Evolutionary conservation across 2,329 filamentous ascomycete genomes (phyloP), one percentile per base, ranked within the genome.

Genomic region (Colletotrichum lini): DNA sequence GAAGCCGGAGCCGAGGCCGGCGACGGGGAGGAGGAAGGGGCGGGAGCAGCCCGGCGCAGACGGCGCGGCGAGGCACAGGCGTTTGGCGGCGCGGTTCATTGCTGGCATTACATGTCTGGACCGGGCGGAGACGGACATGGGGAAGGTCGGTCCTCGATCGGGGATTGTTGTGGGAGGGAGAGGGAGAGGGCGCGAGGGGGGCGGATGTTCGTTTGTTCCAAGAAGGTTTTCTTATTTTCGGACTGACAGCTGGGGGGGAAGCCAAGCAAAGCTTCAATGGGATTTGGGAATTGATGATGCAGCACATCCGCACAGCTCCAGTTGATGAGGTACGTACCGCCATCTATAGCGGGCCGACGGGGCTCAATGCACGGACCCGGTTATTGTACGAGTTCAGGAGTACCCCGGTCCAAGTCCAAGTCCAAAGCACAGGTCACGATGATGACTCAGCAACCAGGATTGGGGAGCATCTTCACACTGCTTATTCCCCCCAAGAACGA

Each of bases 11-110:
- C 30, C 30, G 30, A 35, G 30, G 30, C 30, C 30, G 35, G 54
- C 10, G 23, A 50, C 50, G 50, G 40, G 35, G 49, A 67, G 35
- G 38, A 66, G 23, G 42, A 59, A 44, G 45, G 65, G 35, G 38
- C 62, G 23, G 42, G 54, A 44, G 45, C 54, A 60, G 35, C 63
- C 58, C 42, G 72, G 71, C 30, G 42, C 54, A 38, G 61, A 57
- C 47, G 54, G 54, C 35, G 56, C 52, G 12, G 52, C 62, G 10
- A 59, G 58, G 65, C 70, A 69, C 53, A 74, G 60, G 18, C 63
- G 67, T 65, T 47, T 73, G 47, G 59, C 45, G 38, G 70, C 15
- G 61, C 47, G 56, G 71, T 73, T 73, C 72, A 74, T 74, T 15
- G 53, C 54, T 42, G 66, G 70, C 70, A 70, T 52, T 53, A 65